Evolutionary conservation across 2,329 filamentous ascomycete genomes (phyloP).

Genomic region (Verticillium nubilum): DNA sequence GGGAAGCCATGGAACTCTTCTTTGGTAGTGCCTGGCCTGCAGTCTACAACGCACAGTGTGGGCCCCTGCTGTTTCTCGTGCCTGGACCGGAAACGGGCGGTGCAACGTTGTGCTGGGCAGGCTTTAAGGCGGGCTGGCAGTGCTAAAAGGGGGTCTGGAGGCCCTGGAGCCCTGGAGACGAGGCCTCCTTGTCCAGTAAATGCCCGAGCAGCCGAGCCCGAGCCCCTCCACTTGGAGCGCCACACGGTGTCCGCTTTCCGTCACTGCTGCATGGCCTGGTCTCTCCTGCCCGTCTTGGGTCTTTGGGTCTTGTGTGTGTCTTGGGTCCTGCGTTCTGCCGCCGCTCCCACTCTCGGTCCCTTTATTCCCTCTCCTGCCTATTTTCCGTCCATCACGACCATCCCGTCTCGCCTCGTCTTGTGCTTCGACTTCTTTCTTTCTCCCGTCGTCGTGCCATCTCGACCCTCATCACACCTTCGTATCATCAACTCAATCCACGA

Average conservation of each 20-base stretch:
- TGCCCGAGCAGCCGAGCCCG: background rate
- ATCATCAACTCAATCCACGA: background rate
- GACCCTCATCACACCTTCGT: background rate
- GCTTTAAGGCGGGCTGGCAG: background rate
- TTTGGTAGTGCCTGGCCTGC: too few relatives aligned
- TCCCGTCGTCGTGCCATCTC: background rate
- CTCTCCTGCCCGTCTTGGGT: background rate
- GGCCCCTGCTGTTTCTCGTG: background rate
- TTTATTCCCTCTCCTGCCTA: background rate
- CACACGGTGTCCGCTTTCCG: background rate
- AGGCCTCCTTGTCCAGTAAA: background rate
- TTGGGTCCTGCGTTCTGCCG: background rate
- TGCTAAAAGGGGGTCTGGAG: background rate
- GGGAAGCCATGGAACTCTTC: too few relatives aligned
- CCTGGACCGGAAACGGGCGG: background rate
- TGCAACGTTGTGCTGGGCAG: background rate
- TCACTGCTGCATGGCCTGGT: background rate
- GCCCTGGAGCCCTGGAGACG: background rate
- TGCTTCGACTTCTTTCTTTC: conserved; percentile 2
- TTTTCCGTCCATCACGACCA: background rate
- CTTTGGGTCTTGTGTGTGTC: too few relatives aligned
- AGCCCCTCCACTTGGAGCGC: background rate
- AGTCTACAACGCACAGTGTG: background rate
- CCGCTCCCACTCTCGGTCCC: background rate
- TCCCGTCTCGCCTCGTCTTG: background rate